These are phyloP conservation scores for Wickerhamiella occidentalis DNA, from an alignment of 805 yeast genomes.

Conservation along the genomic window DNA sequence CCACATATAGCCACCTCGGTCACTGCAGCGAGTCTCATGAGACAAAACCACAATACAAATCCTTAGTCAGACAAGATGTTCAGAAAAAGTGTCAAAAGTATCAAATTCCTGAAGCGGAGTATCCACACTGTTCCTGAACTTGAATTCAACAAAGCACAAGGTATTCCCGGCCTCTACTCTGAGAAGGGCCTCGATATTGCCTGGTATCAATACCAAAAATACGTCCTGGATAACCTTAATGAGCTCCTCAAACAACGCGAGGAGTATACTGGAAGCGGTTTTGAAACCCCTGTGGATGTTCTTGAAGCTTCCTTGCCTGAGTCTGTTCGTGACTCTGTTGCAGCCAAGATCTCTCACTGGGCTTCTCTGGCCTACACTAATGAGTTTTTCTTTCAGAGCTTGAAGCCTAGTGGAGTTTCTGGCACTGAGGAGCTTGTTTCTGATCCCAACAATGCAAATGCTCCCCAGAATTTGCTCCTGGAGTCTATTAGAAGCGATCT, in stretches of 20 bases:
- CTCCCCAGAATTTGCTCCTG: slow-evolving; percentile 31
- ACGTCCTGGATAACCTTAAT: slow-evolving; percentile 26
- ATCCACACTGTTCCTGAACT: slow-evolving; percentile 26
- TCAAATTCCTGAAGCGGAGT: not conserved
- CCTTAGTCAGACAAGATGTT: slow-evolving; percentile 1
- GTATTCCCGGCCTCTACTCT: slow-evolving; percentile 56
- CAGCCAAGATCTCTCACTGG: slow-evolving; percentile 49
- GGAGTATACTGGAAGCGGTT: slow-evolving; percentile 10
- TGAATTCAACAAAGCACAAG: slow-evolving; percentile 30
- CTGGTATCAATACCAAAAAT: slow-evolving; percentile 73
- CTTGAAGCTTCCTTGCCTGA: slow-evolving; percentile 12
- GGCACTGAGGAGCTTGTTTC: slow-evolving; percentile 1
- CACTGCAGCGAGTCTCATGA: not conserved
- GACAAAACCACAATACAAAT: not conserved
- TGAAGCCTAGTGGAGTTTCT: slow-evolving; percentile 4
- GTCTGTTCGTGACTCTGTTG: slow-evolving; percentile 9
- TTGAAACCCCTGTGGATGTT: not conserved
- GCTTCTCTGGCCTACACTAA: slow-evolving; percentile 82
- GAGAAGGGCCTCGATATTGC: slow-evolving; percentile 56
- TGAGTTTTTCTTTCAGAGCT: slow-evolving; percentile 52
- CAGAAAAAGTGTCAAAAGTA: not conserved
- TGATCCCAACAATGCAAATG: slow-evolving; percentile 45
- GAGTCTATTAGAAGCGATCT: slow-evolving; percentile 20
- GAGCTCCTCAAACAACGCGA: slow-evolving; percentile 12
- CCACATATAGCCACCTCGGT: not conserved